A percentile compares a stretch with the other conserved stretches of the same genome.
phyloP scores from a whole-genome alignment of 345 rosid species.

The Hibiscus mutabilis region DNA sequence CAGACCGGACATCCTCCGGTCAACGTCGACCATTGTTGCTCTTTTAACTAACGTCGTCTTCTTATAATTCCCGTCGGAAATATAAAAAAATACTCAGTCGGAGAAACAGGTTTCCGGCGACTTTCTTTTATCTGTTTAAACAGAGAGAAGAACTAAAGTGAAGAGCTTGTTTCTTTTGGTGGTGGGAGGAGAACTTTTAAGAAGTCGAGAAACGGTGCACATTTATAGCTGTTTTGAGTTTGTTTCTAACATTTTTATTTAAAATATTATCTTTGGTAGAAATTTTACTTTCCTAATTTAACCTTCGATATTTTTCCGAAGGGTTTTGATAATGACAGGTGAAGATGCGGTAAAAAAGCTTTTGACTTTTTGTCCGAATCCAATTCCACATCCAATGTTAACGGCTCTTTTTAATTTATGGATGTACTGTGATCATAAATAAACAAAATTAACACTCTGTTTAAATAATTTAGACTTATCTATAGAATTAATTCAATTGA shows the following conservation, averaged over 20 bases:
- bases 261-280: not conserved
- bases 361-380: not conserved
- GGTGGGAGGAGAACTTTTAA: not conserved
- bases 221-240: conserved; percentile 37
- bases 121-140: not conserved
- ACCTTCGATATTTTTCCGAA: not conserved
- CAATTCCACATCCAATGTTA: not conserved
- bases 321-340: not conserved
- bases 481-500: too few species aligned
- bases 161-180: not conserved
- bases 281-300: not conserved
- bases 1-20: conserved; percentile 88
- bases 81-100: not conserved
- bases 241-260: conserved; percentile 8
- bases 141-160: conserved; percentile 7
- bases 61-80: not conserved
- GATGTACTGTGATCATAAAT: too few species aligned
- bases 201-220: not conserved
- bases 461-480: not conserved
- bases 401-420: conserved; percentile 12
- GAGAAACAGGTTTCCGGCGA: not conserved
- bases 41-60: not conserved
- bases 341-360: not conserved
- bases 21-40: conserved; percentile 85
- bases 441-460: too few species aligned